These are phyloP conservation scores for Boletus coccyginus DNA, from an alignment of 768 basidiomycete genomes.

Conservation along the genomic window DNA sequence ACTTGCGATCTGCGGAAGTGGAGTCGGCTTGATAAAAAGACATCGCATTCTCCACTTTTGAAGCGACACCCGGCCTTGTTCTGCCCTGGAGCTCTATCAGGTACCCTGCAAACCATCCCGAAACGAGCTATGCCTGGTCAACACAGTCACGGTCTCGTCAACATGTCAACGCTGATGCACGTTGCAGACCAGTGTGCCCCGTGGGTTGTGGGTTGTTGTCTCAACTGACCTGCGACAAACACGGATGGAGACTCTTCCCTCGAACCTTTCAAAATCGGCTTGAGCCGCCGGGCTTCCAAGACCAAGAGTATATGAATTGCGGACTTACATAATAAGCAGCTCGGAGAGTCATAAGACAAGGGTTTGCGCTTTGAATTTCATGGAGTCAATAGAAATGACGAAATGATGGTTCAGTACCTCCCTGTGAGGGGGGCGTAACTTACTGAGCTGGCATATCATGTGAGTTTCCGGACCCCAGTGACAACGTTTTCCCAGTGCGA, in stretches of 20 bases:
- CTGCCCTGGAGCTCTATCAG: neutral
- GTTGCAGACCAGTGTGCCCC: neutral
- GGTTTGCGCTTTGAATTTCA: neutral
- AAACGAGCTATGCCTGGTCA: neutral
- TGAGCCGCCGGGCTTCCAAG: neutral
- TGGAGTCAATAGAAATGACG: neutral
- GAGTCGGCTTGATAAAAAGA: slow-evolving; percentile 5
- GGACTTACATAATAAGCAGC: neutral
- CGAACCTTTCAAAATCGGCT: neutral
- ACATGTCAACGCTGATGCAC: neutral
- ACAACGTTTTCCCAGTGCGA: neutral
- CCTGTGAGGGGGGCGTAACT: neutral
- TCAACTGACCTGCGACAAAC: neutral
- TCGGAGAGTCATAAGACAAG: neutral
- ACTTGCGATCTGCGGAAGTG: neutral
- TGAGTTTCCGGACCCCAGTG: neutral
- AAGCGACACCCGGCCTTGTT: neutral
- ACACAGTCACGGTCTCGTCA: neutral
- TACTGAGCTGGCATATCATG: neutral
- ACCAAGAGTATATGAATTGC: neutral
- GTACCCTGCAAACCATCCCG: neutral
- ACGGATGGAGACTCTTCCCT: neutral
- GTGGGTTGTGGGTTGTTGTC: neutral
- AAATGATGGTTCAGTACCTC: neutral
- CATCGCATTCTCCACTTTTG: neutral